These are phyloP conservation scores for Puccinia triticina DNA, from an alignment of 1,284 basidiomycete genomes.

Conservation along the genomic window DNA sequence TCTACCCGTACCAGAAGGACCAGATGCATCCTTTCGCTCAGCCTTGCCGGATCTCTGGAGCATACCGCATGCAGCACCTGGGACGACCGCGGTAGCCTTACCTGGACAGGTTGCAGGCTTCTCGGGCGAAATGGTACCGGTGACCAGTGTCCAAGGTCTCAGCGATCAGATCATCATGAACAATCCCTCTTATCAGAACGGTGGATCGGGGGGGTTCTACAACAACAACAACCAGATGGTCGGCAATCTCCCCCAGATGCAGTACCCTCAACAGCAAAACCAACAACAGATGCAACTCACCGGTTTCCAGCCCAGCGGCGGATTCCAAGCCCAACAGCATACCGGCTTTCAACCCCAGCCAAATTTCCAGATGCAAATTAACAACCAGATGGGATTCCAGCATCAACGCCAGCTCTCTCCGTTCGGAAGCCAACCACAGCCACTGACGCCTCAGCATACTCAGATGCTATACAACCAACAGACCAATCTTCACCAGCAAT, in stretches of 20 bases:
- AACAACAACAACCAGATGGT: conserved; percentile 43
- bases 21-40: conserved; percentile 49
- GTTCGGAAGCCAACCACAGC: conserved; percentile 22
- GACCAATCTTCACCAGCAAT: conserved; percentile 36
- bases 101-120: conserved; percentile 50
- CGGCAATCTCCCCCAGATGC: conserved; percentile 5
- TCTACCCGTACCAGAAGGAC: conserved; percentile 48
- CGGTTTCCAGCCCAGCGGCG: conserved; percentile 27
- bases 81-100: conserved; percentile 37
- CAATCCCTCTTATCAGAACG: not conserved
- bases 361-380: conserved; percentile 3
- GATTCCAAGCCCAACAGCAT: conserved; percentile 32
- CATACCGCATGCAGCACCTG: conserved; percentile 47
- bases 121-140: conserved; percentile 41
- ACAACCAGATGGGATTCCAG: conserved; percentile 12
- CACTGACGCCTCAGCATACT: conserved; percentile 47
- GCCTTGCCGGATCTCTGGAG: conserved; percentile 50
- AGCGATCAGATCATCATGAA: conserved; percentile 45
- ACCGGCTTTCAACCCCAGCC: conserved; percentile 23
- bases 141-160: conserved; percentile 43
- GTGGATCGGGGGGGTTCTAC: not conserved
- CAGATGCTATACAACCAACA: conserved; percentile 47
- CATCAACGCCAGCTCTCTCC: not conserved
- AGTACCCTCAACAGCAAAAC: conserved; percentile 18
- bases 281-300: conserved; percentile 8